Percentiles rank a stretch among this genome's conserved stretches.
These are phyloP conservation scores for Pseudopyrenochaeta lycopersici DNA, from an alignment of 2,329 filamentous ascomycete genomes.

Conservation along the genomic window DNA sequence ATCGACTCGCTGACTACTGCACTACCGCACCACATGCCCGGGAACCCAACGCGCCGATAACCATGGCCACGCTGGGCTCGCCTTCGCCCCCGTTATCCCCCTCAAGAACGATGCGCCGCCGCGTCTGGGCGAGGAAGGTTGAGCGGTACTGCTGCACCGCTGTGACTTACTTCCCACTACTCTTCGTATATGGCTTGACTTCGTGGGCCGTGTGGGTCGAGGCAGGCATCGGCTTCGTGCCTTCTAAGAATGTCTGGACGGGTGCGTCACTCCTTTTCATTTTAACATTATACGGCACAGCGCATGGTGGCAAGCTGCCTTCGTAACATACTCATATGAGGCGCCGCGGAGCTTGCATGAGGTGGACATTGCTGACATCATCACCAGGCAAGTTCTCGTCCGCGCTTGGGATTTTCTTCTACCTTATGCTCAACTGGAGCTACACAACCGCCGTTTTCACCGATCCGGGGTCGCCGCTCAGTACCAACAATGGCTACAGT, in stretches of 20 bases:
- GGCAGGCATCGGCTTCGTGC: conserved; percentile 69
- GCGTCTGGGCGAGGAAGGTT: conserved; percentile 70
- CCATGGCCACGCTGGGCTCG: conserved; percentile 51
- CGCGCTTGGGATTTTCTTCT: conserved; percentile 73
- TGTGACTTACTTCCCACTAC: conserved; percentile 84
- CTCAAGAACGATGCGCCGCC: conserved; percentile 49
- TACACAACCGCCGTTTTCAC: conserved; percentile 96
- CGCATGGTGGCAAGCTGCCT: neutral
- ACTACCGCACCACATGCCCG: conserved; percentile 36
- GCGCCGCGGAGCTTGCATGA: neutral
- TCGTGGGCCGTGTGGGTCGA: conserved; percentile 94
- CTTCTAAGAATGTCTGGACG: conserved; percentile 47
- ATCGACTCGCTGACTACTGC: conserved; percentile 5
- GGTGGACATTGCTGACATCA: conserved; percentile 31
- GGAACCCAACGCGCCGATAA: conserved; percentile 24
- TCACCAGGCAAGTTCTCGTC: conserved; percentile 59
- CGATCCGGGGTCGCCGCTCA: conserved; percentile 75
- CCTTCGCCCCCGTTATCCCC: conserved; percentile 51
- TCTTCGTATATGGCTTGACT: conserved; percentile 88
- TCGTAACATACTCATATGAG: neutral
- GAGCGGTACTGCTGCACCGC: conserved; percentile 86
- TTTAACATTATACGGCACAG: neutral
- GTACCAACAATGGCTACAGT: conserved; percentile 70
- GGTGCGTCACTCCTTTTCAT: conserved; percentile 30
- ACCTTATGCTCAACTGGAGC: conserved; percentile 81